Conservation (phyloP, 352 stramenopile genomes). For the Globisporangium echinulatum region DNA sequence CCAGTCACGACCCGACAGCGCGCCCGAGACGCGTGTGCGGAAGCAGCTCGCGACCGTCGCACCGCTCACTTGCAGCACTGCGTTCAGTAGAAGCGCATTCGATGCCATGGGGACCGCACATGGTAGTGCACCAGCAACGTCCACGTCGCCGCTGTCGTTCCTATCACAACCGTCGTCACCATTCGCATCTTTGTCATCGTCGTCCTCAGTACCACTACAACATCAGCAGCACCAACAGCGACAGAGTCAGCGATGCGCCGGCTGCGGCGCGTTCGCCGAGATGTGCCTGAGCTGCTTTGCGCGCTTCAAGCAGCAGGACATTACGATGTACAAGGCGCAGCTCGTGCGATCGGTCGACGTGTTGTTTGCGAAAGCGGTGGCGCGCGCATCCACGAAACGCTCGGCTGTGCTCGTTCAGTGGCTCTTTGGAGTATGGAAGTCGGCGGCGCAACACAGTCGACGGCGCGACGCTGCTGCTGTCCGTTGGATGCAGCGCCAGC, state of each 20-base stretch:
- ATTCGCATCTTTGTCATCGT: too few relatives aligned
- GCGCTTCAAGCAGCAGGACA: constrained; percentile 53
- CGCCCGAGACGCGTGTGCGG: constrained; percentile 2
- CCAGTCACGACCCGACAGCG: constrained; percentile 3
- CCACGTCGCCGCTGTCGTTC: constrained; percentile 7
- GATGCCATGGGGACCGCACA: not conserved
- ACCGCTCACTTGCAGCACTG: not conserved
- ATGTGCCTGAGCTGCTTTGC: constrained; percentile 69
- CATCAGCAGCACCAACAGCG: not conserved
- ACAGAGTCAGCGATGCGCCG: constrained; percentile 35
- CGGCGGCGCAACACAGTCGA: constrained; percentile 24
- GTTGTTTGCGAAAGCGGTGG: constrained; percentile 54
- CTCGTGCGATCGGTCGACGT: constrained; percentile 51
- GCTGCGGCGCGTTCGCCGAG: constrained; percentile 57
- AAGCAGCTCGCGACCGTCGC: constrained; percentile 4
- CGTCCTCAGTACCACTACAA: not conserved
- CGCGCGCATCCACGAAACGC: constrained; percentile 52
- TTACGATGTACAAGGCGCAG: constrained; percentile 59
- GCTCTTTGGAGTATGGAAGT: constrained; percentile 61
- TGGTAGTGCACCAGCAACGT: not conserved
- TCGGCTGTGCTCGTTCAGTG: constrained; percentile 45
- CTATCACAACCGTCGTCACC: not conserved
- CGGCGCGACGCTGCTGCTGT: constrained; percentile 16
- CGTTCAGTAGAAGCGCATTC: not conserved
- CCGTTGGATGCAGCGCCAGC: constrained; percentile 16